Conservation (phyloP, 257 asterid genomes). For the Cordia subcordata region DNA sequence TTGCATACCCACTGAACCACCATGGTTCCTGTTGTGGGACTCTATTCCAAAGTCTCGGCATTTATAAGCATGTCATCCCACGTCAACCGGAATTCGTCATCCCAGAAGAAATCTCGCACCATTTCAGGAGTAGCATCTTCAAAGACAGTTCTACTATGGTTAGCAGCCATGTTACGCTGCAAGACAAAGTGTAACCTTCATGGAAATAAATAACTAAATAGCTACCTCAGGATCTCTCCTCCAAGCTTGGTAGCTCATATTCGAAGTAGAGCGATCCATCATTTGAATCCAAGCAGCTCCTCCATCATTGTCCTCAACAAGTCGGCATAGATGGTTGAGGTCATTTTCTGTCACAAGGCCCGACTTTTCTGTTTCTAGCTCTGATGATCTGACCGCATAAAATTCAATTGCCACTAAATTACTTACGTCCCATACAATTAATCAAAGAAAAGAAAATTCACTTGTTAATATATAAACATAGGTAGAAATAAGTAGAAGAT, state of each 20-base stretch:
- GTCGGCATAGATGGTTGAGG: slow-evolving; percentile 45
- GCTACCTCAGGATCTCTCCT: slow-evolving; percentile 82
- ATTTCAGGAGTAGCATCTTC: slow-evolving; percentile 93
- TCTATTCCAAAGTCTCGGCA: slow-evolving; percentile 67
- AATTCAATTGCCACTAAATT: too few species aligned
- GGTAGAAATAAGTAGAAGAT: too few species aligned
- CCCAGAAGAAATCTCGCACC: slow-evolving; percentile 94
- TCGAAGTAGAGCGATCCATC: slow-evolving; percentile 71
- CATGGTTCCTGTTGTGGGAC: slow-evolving; percentile 68
- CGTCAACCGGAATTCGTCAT: slow-evolving; percentile 68
- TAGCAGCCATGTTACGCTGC: too few species aligned
- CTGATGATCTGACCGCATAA: slow-evolving; percentile 38
- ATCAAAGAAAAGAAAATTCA: too few species aligned
- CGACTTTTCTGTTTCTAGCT: slow-evolving; percentile 29
- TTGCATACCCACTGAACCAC: slow-evolving; percentile 86
- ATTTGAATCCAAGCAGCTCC: slow-evolving; percentile 83
- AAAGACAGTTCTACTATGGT: slow-evolving; percentile 73
- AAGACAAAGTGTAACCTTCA: too few species aligned
- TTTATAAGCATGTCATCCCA: slow-evolving; percentile 96
- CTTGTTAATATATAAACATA: too few species aligned
- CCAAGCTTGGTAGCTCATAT: slow-evolving; percentile 94
- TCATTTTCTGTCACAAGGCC: slow-evolving; percentile 54
- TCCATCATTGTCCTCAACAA: slow-evolving; percentile 70
- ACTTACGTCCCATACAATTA: too few species aligned
- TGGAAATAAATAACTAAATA: slow-evolving; percentile 3